These are phyloP conservation scores for Allium fistulosum DNA, from an alignment of 106 monocot species.

Conservation along the genomic window DNA sequence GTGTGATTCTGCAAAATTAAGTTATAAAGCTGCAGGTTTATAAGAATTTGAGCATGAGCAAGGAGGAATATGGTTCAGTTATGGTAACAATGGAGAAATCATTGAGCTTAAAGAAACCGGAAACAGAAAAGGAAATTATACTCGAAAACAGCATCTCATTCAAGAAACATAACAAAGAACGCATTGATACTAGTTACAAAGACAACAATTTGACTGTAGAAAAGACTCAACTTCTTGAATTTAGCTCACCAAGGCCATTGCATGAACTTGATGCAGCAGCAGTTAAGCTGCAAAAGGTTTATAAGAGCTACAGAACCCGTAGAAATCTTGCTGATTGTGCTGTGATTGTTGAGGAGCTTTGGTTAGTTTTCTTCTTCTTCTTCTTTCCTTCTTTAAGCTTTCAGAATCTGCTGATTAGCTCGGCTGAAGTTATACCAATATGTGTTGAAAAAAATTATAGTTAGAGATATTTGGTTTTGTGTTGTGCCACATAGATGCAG, in stretches of 20 bases:
- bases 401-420: too few species aligned
- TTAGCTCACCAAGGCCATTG: constrained; percentile 20
- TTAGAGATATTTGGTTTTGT: too few species aligned
- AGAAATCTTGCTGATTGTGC: constrained; percentile 91
- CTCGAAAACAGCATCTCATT: not conserved
- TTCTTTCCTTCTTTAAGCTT: not conserved
- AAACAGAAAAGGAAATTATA: not conserved
- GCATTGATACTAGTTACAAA: not conserved
- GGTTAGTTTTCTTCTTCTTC: constrained; percentile 18
- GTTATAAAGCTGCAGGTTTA: too few species aligned
- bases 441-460: not conserved
- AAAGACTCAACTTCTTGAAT: not conserved
- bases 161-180: not conserved
- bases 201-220: not conserved
- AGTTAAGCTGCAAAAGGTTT: constrained; percentile 77
- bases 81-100: not conserved
- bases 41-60: too few species aligned
- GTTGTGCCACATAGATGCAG: too few species aligned
- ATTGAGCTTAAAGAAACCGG: not conserved
- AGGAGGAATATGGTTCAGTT: not conserved
- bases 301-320: constrained; percentile 81
- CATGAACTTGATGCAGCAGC: constrained; percentile 62
- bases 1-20: too few species aligned
- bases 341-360: constrained; percentile 75
- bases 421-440: too few species aligned